These are phyloP conservation scores for Schrenkiella parvula DNA, from an alignment of 345 rosid species.

Conservation along the genomic window DNA sequence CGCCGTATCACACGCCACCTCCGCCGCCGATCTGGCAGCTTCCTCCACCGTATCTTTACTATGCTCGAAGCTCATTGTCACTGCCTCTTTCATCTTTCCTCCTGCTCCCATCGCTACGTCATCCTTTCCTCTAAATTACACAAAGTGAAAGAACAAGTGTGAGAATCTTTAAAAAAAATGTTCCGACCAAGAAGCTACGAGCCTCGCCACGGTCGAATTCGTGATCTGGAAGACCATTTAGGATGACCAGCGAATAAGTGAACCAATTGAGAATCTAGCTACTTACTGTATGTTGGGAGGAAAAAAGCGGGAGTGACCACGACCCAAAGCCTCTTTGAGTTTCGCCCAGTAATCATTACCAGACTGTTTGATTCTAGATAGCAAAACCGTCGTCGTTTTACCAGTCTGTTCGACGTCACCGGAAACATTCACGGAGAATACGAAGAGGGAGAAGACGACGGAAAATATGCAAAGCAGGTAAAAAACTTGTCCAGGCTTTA, in stretches of 20 bases:
- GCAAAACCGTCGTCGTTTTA: slow-evolving; percentile 27
- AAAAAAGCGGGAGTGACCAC: slow-evolving; percentile 28
- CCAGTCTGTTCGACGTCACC: slow-evolving; percentile 20
- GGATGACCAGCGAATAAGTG: background rate
- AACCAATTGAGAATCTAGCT: background rate
- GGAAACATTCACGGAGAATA: slow-evolving; percentile 7
- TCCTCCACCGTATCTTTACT: slow-evolving; percentile 33
- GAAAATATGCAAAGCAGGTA: slow-evolving; percentile 7
- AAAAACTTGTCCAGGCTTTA: background rate
- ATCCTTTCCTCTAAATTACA: slow-evolving; percentile 30
- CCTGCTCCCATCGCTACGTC: slow-evolving; percentile 16
- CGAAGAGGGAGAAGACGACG: background rate
- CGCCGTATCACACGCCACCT: slow-evolving; percentile 15
- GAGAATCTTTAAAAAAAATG: background rate
- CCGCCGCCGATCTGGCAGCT: slow-evolving; percentile 38
- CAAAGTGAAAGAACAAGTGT: background rate
- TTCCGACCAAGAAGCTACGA: background rate
- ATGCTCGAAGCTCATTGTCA: slow-evolving; percentile 27
- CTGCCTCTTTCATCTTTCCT: slow-evolving; percentile 31
- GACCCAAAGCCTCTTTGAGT: slow-evolving; percentile 27
- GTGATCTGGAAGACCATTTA: background rate
- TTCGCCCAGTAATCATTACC: slow-evolving; percentile 23
- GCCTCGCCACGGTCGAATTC: background rate
- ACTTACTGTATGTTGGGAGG: slow-evolving; percentile 33
- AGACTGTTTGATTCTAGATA: slow-evolving; percentile 15